Base-by-base conservation (phyloP, 352 stramenopile genomes). In the Phytophthora quininea region DNA sequence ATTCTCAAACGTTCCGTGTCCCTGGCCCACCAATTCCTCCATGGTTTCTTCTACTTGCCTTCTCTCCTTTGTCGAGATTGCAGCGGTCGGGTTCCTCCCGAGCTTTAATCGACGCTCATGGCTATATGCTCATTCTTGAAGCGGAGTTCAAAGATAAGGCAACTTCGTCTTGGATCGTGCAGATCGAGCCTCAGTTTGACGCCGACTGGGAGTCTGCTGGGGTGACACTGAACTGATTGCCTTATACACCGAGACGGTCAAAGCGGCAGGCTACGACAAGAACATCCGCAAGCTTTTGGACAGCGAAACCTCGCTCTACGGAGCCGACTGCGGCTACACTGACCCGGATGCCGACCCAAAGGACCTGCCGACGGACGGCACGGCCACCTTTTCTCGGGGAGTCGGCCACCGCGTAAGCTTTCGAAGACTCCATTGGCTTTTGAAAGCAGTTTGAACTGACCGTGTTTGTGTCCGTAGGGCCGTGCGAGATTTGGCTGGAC, bases 401-500 rank as follows among this genome's bases (percentile, higher is more conserved):
- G 48, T 69, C 14, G 54, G 24, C 7, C 62, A 71, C 24, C 19
- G 19, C 19, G 19, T 24, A 24, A 24, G 19, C 19, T 24, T 24
- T 24, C 19, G 19, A 24, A 24, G 19, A 24, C 19, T 24, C 19
- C 19, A 24, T 24, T 24, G 19, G 19, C 19, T 24, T 24, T 24
- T 24, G 19, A 24, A 24, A 24, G 19, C 19, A 24, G 19, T 24
- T 24, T 24, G 45, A 51, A 33, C 24, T 43, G 27, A 47, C 5
- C n/a, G 4, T 24, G 29, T 55, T 43, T 3, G 9, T 46, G 9
- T 8, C 43, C 38, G 19, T 46, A 73, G 69, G 69, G 56, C 1
- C 69, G 3, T 73, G 64, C 30, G 64, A 75, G 30, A 70, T 75
- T 31, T 71, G 67, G 67, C 62, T 75, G 11, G 69, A 78, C 32